Percentiles rank a stretch among this genome's conserved stretches.
Evolutionary conservation across 306 rosid genomes (phyloP).

Genomic region (Cicer cuneatum): DNA sequence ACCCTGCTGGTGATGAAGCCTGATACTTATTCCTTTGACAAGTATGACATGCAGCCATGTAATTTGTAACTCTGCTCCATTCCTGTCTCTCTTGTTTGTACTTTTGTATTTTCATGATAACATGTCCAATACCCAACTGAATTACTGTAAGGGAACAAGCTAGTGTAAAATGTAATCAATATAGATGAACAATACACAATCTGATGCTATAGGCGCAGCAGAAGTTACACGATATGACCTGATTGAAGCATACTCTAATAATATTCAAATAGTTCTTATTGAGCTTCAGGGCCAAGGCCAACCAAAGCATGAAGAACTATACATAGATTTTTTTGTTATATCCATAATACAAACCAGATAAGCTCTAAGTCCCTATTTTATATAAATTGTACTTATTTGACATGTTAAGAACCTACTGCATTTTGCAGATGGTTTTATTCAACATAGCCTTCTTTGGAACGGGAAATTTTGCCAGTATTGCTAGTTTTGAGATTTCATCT

Average conservation of each 20-base stretch:
- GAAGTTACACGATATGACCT: background rate
- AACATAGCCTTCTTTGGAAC: conserved; percentile 92
- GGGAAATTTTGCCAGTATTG: conserved; percentile 91
- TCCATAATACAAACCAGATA: conserved; percentile 5
- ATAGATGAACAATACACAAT: background rate
- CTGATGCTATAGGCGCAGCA: background rate
- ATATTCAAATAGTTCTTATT: conserved; percentile 16
- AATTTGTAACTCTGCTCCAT: background rate
- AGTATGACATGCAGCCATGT: background rate
- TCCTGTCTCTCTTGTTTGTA: background rate
- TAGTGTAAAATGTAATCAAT: background rate
- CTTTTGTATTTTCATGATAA: background rate
- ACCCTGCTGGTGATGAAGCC: background rate
- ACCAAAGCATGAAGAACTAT: conserved; percentile 38
- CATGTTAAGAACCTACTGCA: conserved; percentile 33
- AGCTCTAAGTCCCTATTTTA: background rate
- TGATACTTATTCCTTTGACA: background rate
- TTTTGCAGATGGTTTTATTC: conserved; percentile 75
- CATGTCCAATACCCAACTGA: conserved; percentile 1
- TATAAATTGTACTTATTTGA: conserved; percentile 38
- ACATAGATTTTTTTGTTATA: conserved; percentile 25
- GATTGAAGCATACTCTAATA: conserved; percentile 1
- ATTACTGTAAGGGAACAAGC: background rate
- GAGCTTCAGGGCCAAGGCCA: conserved; percentile 27
- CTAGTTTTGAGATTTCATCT: conserved; percentile 93